Conservation (phyloP, 2,329 filamentous ascomycete genomes). For the Pezicula neosporulosa region DNA sequence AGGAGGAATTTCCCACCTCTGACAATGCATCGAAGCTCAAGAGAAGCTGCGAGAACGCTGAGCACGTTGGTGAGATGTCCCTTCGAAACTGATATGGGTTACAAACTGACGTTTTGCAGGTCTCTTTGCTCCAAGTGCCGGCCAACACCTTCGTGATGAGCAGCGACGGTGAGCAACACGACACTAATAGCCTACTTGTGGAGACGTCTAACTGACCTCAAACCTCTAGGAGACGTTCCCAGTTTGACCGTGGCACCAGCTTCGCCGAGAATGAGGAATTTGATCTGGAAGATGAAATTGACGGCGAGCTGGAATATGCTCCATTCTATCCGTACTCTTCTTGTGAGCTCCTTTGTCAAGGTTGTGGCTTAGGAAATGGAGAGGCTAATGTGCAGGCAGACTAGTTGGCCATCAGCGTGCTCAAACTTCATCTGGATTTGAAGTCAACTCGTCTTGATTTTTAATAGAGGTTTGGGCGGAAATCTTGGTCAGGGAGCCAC, state of each 20-base stretch:
- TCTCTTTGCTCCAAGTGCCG: slow-evolving; percentile 76
- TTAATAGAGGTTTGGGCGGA: too few relatives aligned
- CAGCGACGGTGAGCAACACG: slow-evolving; percentile 52
- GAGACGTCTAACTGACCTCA: slow-evolving; percentile 19
- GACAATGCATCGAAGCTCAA: slow-evolving; percentile 88
- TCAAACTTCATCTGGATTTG: too few relatives aligned
- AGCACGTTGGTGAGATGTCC: slow-evolving; percentile 66
- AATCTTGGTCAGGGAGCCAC: too few relatives aligned
- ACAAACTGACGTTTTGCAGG: slow-evolving; percentile 42
- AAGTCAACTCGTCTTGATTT: too few relatives aligned
- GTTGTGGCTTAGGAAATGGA: too few relatives aligned
- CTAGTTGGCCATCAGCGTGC: too few relatives aligned
- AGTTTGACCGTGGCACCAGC: slow-evolving; percentile 78
- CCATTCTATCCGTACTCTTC: background rate
- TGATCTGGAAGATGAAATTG: slow-evolving; percentile 10
- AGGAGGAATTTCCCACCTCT: slow-evolving; percentile 72
- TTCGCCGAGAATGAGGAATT: slow-evolving; percentile 47
- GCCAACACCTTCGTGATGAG: slow-evolving; percentile 69
- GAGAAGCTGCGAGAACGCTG: slow-evolving; percentile 81
- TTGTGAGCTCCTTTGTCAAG: background rate
- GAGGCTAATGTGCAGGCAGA: too few relatives aligned
- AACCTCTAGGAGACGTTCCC: slow-evolving; percentile 50
- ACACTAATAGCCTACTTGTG: background rate
- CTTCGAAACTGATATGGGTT: background rate
- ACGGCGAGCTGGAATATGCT: background rate